A percentile compares a stretch with the other conserved stretches of the same genome.
Evolutionary conservation across 192 early-diverging fungal species (phyloP).

Genomic region (Dispira parvispora): DNA sequence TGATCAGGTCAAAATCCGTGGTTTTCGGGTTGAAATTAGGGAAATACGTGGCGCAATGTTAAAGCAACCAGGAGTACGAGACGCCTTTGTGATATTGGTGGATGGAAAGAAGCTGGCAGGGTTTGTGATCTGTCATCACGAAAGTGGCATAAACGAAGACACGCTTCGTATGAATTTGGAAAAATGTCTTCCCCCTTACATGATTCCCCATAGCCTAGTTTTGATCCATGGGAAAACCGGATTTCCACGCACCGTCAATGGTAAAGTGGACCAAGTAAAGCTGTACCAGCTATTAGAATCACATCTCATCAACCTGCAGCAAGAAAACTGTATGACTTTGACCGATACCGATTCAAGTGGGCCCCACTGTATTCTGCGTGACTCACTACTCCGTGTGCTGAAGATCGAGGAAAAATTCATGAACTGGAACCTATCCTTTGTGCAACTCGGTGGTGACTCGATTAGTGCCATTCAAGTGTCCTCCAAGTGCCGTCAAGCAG

Average conservation of each 20-base stretch:
- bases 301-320: background rate
- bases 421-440: background rate
- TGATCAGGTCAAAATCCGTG: conserved; percentile 34
- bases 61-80: background rate
- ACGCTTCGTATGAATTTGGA: background rate
- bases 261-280: background rate
- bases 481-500: background rate
- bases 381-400: background rate
- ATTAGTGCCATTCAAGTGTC: background rate
- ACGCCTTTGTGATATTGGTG: background rate
- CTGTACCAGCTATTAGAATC: background rate
- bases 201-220: conserved; percentile 28
- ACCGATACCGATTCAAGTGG: too few relatives aligned
- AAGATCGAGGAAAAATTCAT: background rate
- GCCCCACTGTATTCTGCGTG: background rate
- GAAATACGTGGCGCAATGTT: conserved; percentile 18
- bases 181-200: conserved; percentile 34
- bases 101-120: background rate
- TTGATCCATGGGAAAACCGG: too few relatives aligned
- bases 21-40: conserved; percentile 25
- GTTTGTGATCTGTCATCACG: background rate
- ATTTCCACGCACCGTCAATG: background rate
- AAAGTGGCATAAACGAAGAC: background rate
- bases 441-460: conserved; percentile 6
- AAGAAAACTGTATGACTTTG: too few relatives aligned